phyloP scores from a whole-genome alignment of 2,329 filamentous ascomycete genomes.

The Magnaporthales sp. region DNA sequence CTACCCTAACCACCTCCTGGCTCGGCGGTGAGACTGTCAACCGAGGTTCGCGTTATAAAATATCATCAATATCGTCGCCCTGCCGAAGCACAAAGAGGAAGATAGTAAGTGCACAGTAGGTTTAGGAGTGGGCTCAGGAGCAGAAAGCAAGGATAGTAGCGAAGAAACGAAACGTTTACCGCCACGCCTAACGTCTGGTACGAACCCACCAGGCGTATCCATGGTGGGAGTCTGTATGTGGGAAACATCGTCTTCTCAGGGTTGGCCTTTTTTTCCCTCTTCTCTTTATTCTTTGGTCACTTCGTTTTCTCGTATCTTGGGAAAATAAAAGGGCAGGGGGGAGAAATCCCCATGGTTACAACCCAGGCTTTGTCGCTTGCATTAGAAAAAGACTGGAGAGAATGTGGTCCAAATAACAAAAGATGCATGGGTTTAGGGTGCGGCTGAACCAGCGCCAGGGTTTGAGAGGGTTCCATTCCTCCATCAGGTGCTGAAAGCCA shows the following conservation, averaged over 20 bases:
- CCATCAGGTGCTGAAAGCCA: neutral
- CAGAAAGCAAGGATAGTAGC: neutral
- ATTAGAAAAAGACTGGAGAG: neutral
- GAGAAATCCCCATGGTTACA: neutral
- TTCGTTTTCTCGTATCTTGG: neutral
- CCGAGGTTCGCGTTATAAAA: neutral
- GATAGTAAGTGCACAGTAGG: neutral
- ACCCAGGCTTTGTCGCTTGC: neutral
- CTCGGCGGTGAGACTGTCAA: neutral
- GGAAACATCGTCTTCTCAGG: too few relatives aligned
- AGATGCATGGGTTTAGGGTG: neutral
- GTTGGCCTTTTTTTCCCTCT: neutral
- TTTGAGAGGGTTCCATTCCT: neutral
- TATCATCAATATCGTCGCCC: neutral
- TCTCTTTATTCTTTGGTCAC: neutral
- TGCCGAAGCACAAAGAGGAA: neutral
- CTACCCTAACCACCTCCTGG: neutral
- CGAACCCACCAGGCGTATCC: neutral
- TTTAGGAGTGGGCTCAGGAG: neutral
- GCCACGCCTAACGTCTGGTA: neutral
- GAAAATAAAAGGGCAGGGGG: neutral
- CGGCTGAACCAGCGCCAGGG: neutral
- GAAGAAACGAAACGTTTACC: neutral
- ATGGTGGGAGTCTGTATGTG: neutral
- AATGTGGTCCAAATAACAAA: neutral